Conservation (phyloP, 108 stramenopile genomes). For the Cyclotella atomus region DNA sequence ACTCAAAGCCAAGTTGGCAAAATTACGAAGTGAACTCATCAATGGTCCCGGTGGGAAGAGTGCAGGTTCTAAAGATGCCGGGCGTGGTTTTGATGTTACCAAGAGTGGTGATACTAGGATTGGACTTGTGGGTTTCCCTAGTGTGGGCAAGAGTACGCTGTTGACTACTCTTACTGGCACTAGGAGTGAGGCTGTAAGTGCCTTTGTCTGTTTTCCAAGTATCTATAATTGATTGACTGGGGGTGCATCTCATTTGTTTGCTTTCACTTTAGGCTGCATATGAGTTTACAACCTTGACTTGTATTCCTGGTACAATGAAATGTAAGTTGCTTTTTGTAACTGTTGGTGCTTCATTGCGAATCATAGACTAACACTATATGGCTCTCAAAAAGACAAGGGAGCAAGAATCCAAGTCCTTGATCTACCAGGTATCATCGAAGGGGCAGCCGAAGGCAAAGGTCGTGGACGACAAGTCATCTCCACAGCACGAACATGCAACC, state of each 20-base stretch:
- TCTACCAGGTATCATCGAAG: conserved; percentile 99
- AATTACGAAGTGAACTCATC: conserved; percentile 91
- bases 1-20: conserved; percentile 98
- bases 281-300: conserved; percentile 99
- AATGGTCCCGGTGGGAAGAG: conserved; percentile 85
- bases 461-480: conserved; percentile 96
- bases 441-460: conserved; percentile 98
- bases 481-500: conserved; percentile 96
- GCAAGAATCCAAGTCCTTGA: conserved; percentile 99
- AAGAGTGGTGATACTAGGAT: conserved; percentile 97
- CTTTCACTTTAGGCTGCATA: conserved; percentile 74
- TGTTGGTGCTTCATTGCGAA: neutral
- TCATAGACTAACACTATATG: neutral
- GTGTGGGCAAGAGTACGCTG: conserved; percentile 97
- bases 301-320: conserved; percentile 98
- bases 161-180: conserved; percentile 96
- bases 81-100: conserved; percentile 96
- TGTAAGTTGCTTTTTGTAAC: conserved; percentile 46
- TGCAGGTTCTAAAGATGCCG: conserved; percentile 93
- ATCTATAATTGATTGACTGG: neutral
- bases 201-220: neutral
- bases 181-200: conserved; percentile 71
- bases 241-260: neutral
- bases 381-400: conserved; percentile 67
- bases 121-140: conserved; percentile 98